phyloP scores from a whole-genome alignment of 345 rosid genomes.

The Syzygium jambos region DNA sequence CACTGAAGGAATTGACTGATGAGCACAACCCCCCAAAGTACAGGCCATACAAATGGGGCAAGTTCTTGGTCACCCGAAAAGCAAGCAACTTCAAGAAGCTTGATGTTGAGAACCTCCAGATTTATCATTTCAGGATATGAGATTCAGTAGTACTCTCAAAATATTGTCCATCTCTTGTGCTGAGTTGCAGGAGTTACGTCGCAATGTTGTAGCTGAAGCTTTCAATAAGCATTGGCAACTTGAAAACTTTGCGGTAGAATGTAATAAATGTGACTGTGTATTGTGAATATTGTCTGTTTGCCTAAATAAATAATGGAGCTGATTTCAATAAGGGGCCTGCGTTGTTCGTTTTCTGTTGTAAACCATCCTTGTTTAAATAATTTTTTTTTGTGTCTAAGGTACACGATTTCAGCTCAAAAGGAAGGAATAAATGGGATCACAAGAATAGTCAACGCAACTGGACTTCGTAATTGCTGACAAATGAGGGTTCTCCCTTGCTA shows the following conservation, averaged over 20 bases:
- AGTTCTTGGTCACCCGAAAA: slow-evolving; percentile 44
- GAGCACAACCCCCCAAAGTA: slow-evolving; percentile 27
- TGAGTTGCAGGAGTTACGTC: too few relatives aligned
- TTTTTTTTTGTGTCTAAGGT: not conserved
- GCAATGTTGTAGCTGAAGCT: not conserved
- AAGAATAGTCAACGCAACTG: not conserved
- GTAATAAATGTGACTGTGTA: not conserved
- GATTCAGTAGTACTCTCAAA: not conserved
- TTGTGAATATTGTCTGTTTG: not conserved
- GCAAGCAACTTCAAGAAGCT: slow-evolving; percentile 59
- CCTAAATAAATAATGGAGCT: not conserved
- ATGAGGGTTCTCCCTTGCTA: not conserved
- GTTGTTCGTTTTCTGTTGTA: not conserved
- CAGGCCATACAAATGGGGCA: slow-evolving; percentile 60
- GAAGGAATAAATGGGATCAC: not conserved
- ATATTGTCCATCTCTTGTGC: too few relatives aligned
- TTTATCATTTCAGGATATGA: slow-evolving; percentile 33
- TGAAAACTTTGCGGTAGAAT: not conserved
- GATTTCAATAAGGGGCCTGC: not conserved
- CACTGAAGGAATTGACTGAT: slow-evolving; percentile 46
- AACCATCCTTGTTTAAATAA: not conserved
- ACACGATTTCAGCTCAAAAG: not conserved
- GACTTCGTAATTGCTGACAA: not conserved
- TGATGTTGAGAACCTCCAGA: not conserved
- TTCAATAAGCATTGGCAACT: not conserved